Base-by-base conservation (phyloP, 2,329 filamentous ascomycete species). In the Botrytis squamosa region DNA sequence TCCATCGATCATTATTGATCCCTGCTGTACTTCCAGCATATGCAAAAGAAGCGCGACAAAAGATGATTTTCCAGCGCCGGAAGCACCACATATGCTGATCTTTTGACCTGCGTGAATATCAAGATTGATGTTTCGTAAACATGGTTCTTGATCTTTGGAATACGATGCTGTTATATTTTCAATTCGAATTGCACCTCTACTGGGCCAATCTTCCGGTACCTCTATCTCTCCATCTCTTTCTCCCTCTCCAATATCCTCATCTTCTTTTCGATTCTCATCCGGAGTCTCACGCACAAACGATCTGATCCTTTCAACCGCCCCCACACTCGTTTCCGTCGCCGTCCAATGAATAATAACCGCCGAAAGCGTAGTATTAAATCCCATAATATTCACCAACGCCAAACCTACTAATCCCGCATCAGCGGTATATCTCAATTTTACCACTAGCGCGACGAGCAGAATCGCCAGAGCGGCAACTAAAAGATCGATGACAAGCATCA, bases 41-140 rank as follows among this genome's bases (percentile, higher is more conserved):
- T 85, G 84, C 46, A 89, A 83, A 9, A 89, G 80, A 0, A 85
- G 80, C 10, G 85, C 81, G 0, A 88, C 80, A 0, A 88, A 80
- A 0, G 82, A 82, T 33, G 81, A 83, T 73, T 85, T 85, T 1
- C 84, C 84, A 70, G 82, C 82, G 83, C 52, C 74, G 44, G 74
- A 71, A 4, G 86, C 84, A 4, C 88, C 88, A 60, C 86, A 88
- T 5, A 89, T 71, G 38, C 75, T 77, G 18, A 78, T 42, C 85
- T 87, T 29, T 84, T 89, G 87, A 83, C 8, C 88, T 85, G 66
- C 85, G 25, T 57, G 42, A 36, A 76, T 75, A 82, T 20, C 86
- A 79, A 75, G 85, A 85, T 75, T 88, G 83, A 4, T 71, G 40
- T 75, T 63, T 18, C 66, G 49, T 33, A 78, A 64, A 29, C 73